Conservation (phyloP, 495 filamentous ascomycete genomes). For the Penicillium alfredii region DNA sequence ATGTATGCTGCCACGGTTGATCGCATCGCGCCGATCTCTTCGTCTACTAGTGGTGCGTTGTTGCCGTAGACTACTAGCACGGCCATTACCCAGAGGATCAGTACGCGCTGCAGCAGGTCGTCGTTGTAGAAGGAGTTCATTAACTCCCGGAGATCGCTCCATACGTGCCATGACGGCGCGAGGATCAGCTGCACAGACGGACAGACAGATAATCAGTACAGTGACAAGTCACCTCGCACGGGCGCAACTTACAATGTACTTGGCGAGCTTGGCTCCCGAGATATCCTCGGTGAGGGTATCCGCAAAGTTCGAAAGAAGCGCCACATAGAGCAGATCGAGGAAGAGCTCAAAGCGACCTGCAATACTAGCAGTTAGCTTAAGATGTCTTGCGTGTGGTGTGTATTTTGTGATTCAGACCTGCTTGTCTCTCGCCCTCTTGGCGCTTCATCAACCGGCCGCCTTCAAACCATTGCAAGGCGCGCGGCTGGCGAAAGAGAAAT, state of each 20-base stretch:
- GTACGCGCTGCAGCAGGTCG: constrained; percentile 39
- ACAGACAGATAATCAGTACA: too few species aligned
- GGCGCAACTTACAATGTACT: constrained; percentile 38
- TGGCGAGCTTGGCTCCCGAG: constrained; percentile 39
- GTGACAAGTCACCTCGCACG: too few species aligned
- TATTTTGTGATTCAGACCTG: constrained; percentile 22
- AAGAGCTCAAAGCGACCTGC: constrained; percentile 44
- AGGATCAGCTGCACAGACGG: constrained; percentile 34
- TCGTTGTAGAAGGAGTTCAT: constrained; percentile 49
- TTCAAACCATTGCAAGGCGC: constrained; percentile 39
- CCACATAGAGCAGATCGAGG: constrained; percentile 44
- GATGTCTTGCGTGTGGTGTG: too few species aligned
- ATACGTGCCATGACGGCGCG: constrained; percentile 43
- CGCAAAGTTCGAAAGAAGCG: constrained; percentile 40
- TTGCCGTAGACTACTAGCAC: constrained; percentile 42
- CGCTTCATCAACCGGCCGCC: constrained; percentile 29
- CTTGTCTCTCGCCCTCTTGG: constrained; percentile 31
- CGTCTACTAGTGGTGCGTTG: constrained; percentile 38
- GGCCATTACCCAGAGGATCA: constrained; percentile 46
- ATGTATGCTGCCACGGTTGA: constrained; percentile 37
- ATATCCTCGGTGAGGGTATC: constrained; percentile 41
- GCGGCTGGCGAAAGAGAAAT: constrained; percentile 31
- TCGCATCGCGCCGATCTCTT: constrained; percentile 37
- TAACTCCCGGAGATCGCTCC: constrained; percentile 41
- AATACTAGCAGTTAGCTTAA: too few species aligned